These are phyloP conservation scores for Schizonepeta tenuifolia DNA, from an alignment of 257 asterid genomes.

Conservation along the genomic window DNA sequence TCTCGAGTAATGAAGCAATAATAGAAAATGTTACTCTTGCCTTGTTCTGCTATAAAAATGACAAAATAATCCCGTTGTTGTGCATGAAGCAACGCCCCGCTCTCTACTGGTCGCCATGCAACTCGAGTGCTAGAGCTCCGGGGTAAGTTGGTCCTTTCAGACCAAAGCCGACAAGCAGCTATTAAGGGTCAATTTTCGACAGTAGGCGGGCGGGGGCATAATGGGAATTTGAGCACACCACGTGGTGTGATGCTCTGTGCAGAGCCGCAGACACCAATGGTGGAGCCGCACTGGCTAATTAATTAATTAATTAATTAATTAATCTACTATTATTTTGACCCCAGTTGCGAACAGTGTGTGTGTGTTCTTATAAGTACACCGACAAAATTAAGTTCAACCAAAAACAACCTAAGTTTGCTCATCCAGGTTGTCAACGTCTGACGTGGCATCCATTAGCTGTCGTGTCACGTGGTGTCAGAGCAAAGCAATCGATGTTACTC, in stretches of 20 bases:
- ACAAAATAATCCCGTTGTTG: slow-evolving; percentile 35
- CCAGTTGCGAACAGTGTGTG: slow-evolving; percentile 13
- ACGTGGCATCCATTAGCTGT: slow-evolving; percentile 39
- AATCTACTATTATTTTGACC: slow-evolving; percentile 3
- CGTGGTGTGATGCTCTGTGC: slow-evolving; percentile 50
- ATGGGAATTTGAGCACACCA: slow-evolving; percentile 34
- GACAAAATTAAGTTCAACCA: slow-evolving; percentile 38
- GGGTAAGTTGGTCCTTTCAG: slow-evolving; percentile 47
- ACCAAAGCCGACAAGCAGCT: slow-evolving; percentile 13
- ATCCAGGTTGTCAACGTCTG: slow-evolving; percentile 29
- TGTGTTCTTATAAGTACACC: slow-evolving; percentile 41
- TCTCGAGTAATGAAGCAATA: neutral
- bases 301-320: neutral
- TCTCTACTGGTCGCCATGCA: slow-evolving; percentile 30
- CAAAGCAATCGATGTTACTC: neutral
- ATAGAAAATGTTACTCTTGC: neutral
- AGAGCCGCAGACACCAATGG: slow-evolving; percentile 33
- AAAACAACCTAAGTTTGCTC: slow-evolving; percentile 4
- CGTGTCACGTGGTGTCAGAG: slow-evolving; percentile 59
- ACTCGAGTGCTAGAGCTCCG: neutral
- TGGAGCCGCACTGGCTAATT: slow-evolving; percentile 33
- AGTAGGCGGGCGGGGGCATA: slow-evolving; percentile 37
- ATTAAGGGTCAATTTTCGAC: slow-evolving; percentile 24
- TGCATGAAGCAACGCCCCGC: neutral
- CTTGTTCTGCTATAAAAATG: slow-evolving; percentile 27